These are phyloP conservation scores for Hirschfeldia incana DNA, from an alignment of 345 rosid genomes.

Conservation along the genomic window DNA sequence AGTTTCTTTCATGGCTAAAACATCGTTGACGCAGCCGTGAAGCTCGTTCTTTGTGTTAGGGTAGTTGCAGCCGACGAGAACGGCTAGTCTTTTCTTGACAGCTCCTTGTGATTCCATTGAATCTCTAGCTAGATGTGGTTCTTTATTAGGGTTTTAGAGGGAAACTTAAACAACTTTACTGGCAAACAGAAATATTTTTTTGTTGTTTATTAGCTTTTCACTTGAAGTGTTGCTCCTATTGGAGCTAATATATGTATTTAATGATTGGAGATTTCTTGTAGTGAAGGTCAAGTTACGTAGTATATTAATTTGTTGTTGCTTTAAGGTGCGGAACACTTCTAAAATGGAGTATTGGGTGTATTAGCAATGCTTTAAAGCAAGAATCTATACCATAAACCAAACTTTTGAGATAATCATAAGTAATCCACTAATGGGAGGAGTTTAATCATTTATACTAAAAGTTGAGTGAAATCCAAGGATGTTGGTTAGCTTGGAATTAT, in stretches of 20 bases:
- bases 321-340: constrained; percentile 16
- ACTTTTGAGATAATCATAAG: constrained; percentile 9
- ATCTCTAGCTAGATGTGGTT: neutral
- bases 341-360: constrained; percentile 7
- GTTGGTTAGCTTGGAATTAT: constrained; percentile 7
- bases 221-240: constrained; percentile 1
- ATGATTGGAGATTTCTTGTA: constrained; percentile 31
- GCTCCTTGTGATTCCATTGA: constrained; percentile 21
- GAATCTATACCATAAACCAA: constrained; percentile 26
- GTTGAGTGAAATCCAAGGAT: neutral
- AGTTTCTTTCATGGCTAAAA: constrained; percentile 56
- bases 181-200: neutral
- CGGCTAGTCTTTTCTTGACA: constrained; percentile 55
- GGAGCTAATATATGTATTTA: constrained; percentile 23
- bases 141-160: neutral
- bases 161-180: neutral
- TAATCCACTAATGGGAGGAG: neutral
- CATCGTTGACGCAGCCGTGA: constrained; percentile 82
- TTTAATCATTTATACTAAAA: neutral
- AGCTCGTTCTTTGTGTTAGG: constrained; percentile 63
- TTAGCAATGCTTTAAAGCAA: constrained; percentile 32
- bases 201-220: neutral
- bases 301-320: constrained; percentile 14
- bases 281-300: constrained; percentile 24
- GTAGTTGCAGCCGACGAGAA: constrained; percentile 84